Conservation (phyloP, 1,284 basidiomycete genomes). For the Ustilago loliicola region DNA sequence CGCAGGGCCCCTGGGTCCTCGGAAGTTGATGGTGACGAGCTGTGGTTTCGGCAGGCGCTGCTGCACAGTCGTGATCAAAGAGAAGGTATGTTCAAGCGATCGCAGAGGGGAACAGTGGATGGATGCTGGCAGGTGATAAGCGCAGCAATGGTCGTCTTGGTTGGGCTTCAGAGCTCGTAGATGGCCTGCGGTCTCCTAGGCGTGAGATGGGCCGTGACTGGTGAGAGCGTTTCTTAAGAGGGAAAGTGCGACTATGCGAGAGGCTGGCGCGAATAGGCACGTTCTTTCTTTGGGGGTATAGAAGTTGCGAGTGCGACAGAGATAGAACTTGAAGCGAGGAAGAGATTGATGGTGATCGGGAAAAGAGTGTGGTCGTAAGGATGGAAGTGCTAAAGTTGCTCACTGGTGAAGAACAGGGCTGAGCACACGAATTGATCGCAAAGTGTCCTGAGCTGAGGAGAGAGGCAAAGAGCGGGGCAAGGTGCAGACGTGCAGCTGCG, state of each 20-base stretch:
- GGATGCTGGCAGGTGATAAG: neutral
- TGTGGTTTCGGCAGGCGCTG: conserved; percentile 28
- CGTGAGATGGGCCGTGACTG: neutral
- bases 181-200: neutral
- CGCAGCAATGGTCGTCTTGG: neutral
- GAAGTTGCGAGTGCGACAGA: neutral
- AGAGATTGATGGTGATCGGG: neutral
- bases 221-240: neutral
- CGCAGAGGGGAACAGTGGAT: neutral
- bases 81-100: neutral
- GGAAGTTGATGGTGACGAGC: conserved; percentile 19
- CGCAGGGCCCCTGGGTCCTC: conserved; percentile 52
- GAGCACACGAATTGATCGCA: neutral
- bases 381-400: neutral
- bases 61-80: conserved; percentile 14
- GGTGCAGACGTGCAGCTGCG: neutral
- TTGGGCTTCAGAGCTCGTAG: neutral
- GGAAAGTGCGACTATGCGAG: neutral
- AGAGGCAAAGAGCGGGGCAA: neutral
- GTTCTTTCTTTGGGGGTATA: neutral
- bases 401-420: neutral
- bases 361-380: neutral
- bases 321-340: neutral
- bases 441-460: neutral
- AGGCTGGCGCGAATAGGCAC: neutral